phyloP scores from a whole-genome alignment of 2,329 filamentous ascomycete species.

The Fusarium annulatum region DNA sequence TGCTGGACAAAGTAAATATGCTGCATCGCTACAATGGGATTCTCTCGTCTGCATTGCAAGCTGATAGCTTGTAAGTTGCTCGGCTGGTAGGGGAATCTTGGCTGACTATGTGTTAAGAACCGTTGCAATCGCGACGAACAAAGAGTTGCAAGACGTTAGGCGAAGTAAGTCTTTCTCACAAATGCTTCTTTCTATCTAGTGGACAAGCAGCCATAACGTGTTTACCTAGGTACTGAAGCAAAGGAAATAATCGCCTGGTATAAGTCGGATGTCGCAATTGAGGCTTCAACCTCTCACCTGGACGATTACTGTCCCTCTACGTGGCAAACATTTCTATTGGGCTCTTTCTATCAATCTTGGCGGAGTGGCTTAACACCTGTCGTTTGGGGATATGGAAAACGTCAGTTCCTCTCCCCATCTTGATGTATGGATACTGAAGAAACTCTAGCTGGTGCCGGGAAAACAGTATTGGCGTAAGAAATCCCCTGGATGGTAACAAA shows the following conservation, averaged over 20 bases:
- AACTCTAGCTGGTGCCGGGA: neutral
- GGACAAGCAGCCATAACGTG: neutral
- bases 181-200: neutral
- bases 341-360: neutral
- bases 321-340: neutral
- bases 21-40: neutral
- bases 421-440: neutral
- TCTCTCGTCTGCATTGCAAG: neutral
- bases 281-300: neutral
- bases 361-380: neutral
- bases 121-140: neutral
- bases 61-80: neutral
- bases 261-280: neutral
- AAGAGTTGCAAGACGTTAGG: neutral
- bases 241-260: neutral
- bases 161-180: neutral
- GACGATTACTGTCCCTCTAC: neutral
- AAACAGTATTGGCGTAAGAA: neutral
- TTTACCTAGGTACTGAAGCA: neutral
- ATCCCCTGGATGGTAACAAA: neutral
- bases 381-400: neutral
- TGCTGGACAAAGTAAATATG: neutral
- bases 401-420: neutral
- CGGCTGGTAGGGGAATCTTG: fast-evolving
- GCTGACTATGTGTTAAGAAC: neutral